Evolutionary conservation across 768 basidiomycete species (phyloP).

Genomic region (Lentinula sp.): DNA sequence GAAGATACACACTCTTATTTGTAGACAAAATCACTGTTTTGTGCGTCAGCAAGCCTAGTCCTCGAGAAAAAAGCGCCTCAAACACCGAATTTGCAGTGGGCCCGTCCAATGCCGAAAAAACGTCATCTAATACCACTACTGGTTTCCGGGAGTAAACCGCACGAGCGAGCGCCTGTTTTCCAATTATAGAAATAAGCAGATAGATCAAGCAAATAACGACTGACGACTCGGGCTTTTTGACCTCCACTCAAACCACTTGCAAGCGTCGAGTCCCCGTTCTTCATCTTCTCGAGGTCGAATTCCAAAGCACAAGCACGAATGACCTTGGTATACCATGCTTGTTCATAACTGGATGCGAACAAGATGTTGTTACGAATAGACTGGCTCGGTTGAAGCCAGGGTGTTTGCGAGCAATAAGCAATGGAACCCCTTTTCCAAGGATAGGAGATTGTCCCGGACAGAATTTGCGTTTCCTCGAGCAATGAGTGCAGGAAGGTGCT

Average conservation of each 20-base stretch:
- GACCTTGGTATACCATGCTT: slow-evolving; percentile 7
- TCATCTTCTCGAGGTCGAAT: slow-evolving; percentile 1
- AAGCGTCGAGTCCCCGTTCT: slow-evolving; percentile 3
- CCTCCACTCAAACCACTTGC: slow-evolving; percentile 9
- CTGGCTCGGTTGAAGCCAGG: slow-evolving; percentile 10
- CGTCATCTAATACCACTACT: slow-evolving; percentile 6
- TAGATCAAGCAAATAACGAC: not conserved
- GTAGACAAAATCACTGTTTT: not conserved
- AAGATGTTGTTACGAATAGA: slow-evolving; percentile 10
- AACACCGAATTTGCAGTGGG: slow-evolving; percentile 8
- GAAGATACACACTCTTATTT: not conserved
- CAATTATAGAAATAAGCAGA: not conserved
- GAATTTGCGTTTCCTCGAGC: slow-evolving; percentile 7
- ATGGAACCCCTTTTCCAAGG: slow-evolving; percentile 1
- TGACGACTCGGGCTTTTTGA: slow-evolving; percentile 10
- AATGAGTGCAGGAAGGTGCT: slow-evolving; percentile 7
- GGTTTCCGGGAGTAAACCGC: slow-evolving; percentile 7
- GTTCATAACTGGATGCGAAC: slow-evolving; percentile 6
- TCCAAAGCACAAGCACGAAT: slow-evolving; percentile 7
- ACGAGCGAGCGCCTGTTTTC: slow-evolving; percentile 9
- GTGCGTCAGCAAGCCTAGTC: not conserved
- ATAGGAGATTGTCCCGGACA: slow-evolving; percentile 3
- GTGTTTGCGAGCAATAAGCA: slow-evolving; percentile 10
- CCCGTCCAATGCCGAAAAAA: slow-evolving; percentile 8
- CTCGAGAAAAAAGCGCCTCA: slow-evolving; percentile 2